phyloP scores from a whole-genome alignment of 495 filamentous ascomycete species.

The Trichoderma parareesei region DNA sequence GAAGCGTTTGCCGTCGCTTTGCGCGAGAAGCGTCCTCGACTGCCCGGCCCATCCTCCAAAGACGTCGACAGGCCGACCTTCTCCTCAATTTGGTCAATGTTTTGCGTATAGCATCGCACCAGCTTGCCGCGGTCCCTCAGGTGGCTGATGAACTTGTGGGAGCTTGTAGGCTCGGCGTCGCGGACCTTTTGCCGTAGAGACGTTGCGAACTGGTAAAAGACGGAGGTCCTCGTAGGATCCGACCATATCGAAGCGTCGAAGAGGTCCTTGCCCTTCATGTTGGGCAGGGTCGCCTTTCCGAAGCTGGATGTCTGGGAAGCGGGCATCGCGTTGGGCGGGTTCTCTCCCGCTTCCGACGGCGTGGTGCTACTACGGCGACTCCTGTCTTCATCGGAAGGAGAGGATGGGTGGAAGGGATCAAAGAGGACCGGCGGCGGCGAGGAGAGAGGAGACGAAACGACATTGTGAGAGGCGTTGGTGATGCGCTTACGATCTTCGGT shows the following conservation, averaged over 20 bases:
- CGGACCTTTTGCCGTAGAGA: slow-evolving; percentile 51
- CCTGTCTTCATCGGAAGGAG: slow-evolving; percentile 5
- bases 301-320: slow-evolving; percentile 36
- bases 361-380: slow-evolving; percentile 22
- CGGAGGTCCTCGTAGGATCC: slow-evolving; percentile 51
- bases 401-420: slow-evolving; percentile 32
- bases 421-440: slow-evolving; percentile 33
- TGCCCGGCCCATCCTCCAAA: slow-evolving; percentile 48
- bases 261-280: slow-evolving; percentile 57
- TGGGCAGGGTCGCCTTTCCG: slow-evolving; percentile 30
- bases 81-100: slow-evolving; percentile 62
- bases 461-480: neutral
- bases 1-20: slow-evolving; percentile 6
- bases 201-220: slow-evolving; percentile 62
- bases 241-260: slow-evolving; percentile 61
- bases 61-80: slow-evolving; percentile 51
- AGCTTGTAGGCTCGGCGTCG: slow-evolving; percentile 44
- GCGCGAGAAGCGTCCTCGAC: slow-evolving; percentile 38
- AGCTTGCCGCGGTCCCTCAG: slow-evolving; percentile 54
- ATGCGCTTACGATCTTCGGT: neutral
- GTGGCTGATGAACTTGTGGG: slow-evolving; percentile 54
- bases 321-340: slow-evolving; percentile 14
- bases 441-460: slow-evolving; percentile 10
- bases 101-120: slow-evolving; percentile 62
- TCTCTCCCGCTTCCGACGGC: slow-evolving; percentile 29